Percentiles rank a stretch among this genome's conserved stretches.
These are phyloP conservation scores for Pichia sp. DNA, from an alignment of 1,139 yeast species.

Conservation along the genomic window DNA sequence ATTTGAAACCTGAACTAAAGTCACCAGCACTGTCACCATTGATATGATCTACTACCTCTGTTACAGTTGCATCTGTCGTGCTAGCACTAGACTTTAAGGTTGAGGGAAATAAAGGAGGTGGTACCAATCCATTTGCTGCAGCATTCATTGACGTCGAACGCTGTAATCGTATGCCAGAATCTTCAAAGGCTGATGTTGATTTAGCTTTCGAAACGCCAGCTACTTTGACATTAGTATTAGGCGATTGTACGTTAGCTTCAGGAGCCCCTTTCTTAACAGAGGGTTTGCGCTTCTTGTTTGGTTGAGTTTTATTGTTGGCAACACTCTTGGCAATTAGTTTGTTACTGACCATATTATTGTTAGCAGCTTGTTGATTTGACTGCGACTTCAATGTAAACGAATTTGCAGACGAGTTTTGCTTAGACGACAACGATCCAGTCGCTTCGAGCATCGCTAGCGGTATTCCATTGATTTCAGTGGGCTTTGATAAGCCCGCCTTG, in stretches of 20 bases:
- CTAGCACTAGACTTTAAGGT: background rate
- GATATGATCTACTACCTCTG: background rate
- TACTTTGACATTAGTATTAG: background rate
- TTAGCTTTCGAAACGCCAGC: background rate
- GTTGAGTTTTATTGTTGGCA: background rate
- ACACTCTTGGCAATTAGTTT: background rate
- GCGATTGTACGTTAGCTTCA: background rate
- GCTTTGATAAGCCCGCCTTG: constrained; percentile 49
- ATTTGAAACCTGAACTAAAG: constrained; percentile 4
- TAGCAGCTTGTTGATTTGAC: background rate
- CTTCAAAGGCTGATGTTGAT: background rate
- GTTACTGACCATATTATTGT: constrained; percentile 6
- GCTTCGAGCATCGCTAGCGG: constrained; percentile 78
- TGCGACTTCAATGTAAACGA: constrained; percentile 1
- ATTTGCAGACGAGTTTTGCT: constrained; percentile 4
- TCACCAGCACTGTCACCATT: background rate
- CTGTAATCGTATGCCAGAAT: constrained; percentile 14
- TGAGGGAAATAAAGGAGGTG: constrained; percentile 28
- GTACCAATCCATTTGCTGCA: constrained; percentile 26
- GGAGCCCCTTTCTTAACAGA: background rate
- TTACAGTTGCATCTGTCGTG: background rate
- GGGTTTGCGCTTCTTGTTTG: background rate
- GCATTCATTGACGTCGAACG: constrained; percentile 26
- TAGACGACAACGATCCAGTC: constrained; percentile 54
- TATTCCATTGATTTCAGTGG: constrained; percentile 72